Base-by-base conservation (phyloP, 352 stramenopile genomes). In the Phytopythium chamaehyphon region DNA sequence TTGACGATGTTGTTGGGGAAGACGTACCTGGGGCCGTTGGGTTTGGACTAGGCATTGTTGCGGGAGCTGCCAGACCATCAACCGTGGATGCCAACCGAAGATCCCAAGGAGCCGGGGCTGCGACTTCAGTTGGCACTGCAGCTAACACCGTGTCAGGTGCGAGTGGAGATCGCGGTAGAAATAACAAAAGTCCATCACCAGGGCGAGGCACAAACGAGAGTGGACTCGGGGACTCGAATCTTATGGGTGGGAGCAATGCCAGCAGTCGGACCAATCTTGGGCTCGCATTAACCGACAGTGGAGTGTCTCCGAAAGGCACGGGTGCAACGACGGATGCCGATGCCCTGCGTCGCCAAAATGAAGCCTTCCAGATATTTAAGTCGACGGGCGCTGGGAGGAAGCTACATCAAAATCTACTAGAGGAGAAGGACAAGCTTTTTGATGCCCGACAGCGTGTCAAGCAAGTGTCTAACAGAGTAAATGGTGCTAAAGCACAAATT, bases 371-470 rank as follows among this genome's bases (percentile, higher is more conserved):
- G 46, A 78, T 77, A 33, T 93, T 76, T 52, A 77, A 83, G 40
- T 70, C 59, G 1, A 75, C 38, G 7, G 76, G 82, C 1, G 40
- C 76, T 0, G 82, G 76, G 14, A 71, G 84, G 26, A 85, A 89
- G 50, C 62, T 88, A 14, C 47, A 86, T 26, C 63, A 71, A 6
- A 79, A 47, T 40, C 56, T 93, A 5, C 71, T 86, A 21, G 70
- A 82, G 9, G 79, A 86, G 26, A 96, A 96, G 52, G 69, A 82
- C 48, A 80, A 85, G 43, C 51, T 91, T 1, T 81, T 87, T 39
- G 80, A 87, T 44, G 60, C 66, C 2, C 91, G 90, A 46, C 76
- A 89, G 31, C 77, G 74, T 6, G 69, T 87, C 14, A 88, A 90
- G 37, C 70, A 90, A 47, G 57, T 94, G 15, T 80, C 82, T 16